Conservation (phyloP, 306 rosid species). For the Canavalia gladiata region DNA sequence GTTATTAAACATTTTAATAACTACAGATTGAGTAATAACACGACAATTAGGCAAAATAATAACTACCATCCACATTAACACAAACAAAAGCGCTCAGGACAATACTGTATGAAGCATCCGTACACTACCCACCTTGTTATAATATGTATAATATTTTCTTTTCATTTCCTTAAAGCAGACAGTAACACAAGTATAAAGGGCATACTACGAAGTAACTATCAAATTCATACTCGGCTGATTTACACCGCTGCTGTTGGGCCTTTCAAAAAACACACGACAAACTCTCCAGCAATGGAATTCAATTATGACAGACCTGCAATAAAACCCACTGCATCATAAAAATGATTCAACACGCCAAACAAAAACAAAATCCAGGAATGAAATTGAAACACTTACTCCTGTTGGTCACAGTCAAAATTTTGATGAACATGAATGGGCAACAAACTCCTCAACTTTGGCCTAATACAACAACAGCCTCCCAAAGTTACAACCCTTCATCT, state of each 20-base stretch:
- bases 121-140: background rate
- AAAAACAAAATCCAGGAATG: background rate
- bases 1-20: background rate
- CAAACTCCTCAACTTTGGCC: constrained; percentile 11
- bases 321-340: background rate
- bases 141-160: background rate
- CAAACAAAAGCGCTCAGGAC: background rate
- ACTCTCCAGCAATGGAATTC: background rate
- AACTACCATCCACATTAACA: background rate
- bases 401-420: background rate
- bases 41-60: background rate
- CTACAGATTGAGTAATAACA: background rate
- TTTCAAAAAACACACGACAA: background rate
- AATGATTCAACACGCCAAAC: background rate
- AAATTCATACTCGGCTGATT: background rate
- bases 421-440: background rate
- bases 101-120: background rate
- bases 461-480: background rate
- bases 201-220: background rate
- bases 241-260: background rate
- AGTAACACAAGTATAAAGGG: background rate
- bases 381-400: background rate
- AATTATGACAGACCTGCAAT: background rate
- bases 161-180: background rate
- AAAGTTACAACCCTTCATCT: background rate